These are phyloP conservation scores for Torulaspora microellipsoides DNA, from an alignment of 805 yeast genomes.

Conservation along the genomic window DNA sequence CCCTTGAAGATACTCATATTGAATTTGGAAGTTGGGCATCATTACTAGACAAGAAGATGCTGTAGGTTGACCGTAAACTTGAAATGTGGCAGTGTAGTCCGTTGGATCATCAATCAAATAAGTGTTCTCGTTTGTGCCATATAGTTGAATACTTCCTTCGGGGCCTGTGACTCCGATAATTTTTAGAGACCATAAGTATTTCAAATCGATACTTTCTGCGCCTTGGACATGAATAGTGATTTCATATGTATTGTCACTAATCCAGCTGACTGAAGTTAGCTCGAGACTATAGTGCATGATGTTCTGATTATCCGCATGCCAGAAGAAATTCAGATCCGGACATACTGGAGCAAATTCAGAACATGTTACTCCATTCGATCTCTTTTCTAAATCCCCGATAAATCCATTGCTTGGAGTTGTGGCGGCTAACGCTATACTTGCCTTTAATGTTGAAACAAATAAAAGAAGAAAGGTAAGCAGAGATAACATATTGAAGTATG, in stretches of 20 bases:
- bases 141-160: slow-evolving; percentile 21
- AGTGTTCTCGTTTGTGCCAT: slow-evolving; percentile 24
- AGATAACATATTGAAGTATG: no score
- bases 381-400: no score
- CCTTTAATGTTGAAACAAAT: no score
- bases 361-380: no score
- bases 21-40: slow-evolving; percentile 31
- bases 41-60: slow-evolving; percentile 13
- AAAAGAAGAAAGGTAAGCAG: no score
- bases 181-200: slow-evolving; percentile 19
- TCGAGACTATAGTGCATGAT: slow-evolving; percentile 16
- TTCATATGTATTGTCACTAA: slow-evolving; percentile 14
- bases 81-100: slow-evolving; percentile 28
- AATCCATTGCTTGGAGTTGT: no score
- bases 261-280: slow-evolving; percentile 13
- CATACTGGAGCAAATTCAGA: slow-evolving; percentile 1
- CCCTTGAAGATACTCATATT: slow-evolving; percentile 33
- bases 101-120: slow-evolving; percentile 22
- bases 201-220: slow-evolving; percentile 11
- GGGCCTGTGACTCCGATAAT: slow-evolving; percentile 32
- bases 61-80: slow-evolving; percentile 21
- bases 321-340: slow-evolving; percentile 16
- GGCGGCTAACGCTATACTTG: no score
- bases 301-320: slow-evolving; percentile 9
- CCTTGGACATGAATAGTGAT: slow-evolving; percentile 16